Evolutionary conservation across 306 rosid species (phyloP).

Genomic region (Gastrolobium bilobum): DNA sequence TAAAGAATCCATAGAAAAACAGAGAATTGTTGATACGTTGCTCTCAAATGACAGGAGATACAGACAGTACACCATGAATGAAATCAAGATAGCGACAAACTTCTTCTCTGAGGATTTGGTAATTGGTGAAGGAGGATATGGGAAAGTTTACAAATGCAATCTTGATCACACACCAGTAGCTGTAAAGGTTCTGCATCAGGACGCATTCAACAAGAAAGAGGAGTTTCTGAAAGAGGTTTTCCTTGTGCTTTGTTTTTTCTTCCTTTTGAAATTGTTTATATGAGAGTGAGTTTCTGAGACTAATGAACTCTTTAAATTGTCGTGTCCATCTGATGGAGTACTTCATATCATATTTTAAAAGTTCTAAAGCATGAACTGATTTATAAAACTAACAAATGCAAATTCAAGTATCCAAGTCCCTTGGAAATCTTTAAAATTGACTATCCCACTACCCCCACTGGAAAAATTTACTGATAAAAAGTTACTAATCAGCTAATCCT

Average conservation of each 20-base stretch:
- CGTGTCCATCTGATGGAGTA: constrained; percentile 37
- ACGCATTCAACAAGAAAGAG: constrained; percentile 68
- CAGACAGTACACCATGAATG: constrained; percentile 79
- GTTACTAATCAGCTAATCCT: constrained; percentile 35
- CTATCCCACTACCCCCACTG: background rate
- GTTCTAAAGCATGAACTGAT: constrained; percentile 17
- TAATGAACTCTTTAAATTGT: constrained; percentile 20
- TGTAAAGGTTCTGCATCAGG: constrained; percentile 76
- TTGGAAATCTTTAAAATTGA: constrained; percentile 17
- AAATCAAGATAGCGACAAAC: constrained; percentile 81
- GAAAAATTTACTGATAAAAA: constrained; percentile 25
- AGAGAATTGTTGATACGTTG: constrained; percentile 74
- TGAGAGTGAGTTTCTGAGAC: constrained; percentile 45
- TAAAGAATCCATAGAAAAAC: constrained; percentile 76
- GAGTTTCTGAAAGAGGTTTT: constrained; percentile 94
- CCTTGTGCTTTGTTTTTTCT: constrained; percentile 24
- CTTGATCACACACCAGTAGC: constrained; percentile 96
- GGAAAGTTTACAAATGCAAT: constrained; percentile 90
- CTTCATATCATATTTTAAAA: constrained; percentile 40
- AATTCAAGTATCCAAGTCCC: constrained; percentile 30
- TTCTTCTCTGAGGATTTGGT: constrained; percentile 65
- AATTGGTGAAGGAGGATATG: constrained; percentile 96
- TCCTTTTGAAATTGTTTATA: constrained; percentile 44
- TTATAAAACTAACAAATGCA: constrained; percentile 34
- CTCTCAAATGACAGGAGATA: constrained; percentile 81